A percentile compares a stretch with the other conserved stretches of the same genome.
These are phyloP conservation scores for Cladosporium sp. DNA, from an alignment of 2,329 filamentous ascomycete species.

Conservation along the genomic window DNA sequence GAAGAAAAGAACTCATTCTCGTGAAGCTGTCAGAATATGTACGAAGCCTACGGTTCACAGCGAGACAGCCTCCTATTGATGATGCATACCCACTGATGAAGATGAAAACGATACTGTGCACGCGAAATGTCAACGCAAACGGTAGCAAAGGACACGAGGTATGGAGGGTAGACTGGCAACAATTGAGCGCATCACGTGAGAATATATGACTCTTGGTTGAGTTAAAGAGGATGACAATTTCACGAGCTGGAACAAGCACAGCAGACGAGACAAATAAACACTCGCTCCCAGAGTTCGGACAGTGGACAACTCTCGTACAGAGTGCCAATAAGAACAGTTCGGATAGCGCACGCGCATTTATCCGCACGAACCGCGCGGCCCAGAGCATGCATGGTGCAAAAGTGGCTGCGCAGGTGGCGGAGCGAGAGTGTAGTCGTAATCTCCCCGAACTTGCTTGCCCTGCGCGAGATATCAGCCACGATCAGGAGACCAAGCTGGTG, in stretches of 20 bases:
- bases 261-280: background rate
- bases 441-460: background rate
- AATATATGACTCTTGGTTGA: background rate
- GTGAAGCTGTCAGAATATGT: background rate
- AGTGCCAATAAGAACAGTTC: background rate
- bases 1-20: background rate
- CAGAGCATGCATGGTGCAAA: background rate
- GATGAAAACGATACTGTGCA: background rate
- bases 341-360: background rate
- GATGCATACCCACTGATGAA: background rate
- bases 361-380: background rate
- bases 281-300: background rate
- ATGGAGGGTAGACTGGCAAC: background rate
- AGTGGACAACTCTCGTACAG: background rate
- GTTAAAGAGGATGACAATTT: background rate
- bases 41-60: no score
- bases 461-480: background rate
- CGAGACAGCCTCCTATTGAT: no score
- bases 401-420: conserved; percentile 6
- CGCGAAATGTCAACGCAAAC: background rate
- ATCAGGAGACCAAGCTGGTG: background rate
- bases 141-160: background rate
- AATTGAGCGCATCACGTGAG: background rate
- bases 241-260: background rate
- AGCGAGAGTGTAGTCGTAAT: conserved; percentile 4